Conservation (phyloP, 257 asterid genomes). For the Vinca minor region DNA sequence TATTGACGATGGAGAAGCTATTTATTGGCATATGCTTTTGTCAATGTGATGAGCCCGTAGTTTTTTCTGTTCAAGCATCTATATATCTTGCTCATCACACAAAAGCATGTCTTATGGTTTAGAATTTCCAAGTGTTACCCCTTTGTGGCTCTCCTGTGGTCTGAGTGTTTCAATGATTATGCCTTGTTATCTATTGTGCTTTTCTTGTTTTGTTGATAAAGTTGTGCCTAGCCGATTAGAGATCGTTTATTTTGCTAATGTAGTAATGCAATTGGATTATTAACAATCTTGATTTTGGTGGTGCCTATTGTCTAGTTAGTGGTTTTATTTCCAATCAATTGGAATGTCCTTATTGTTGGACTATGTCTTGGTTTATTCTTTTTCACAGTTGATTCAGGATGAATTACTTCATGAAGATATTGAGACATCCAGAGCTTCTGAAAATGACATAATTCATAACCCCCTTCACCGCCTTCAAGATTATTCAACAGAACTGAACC, state of each 20-base stretch:
- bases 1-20: not conserved
- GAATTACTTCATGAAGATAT: conserved; percentile 60
- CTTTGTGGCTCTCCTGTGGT: not conserved
- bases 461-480: conserved; percentile 64
- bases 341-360: not conserved
- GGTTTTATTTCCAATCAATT: not conserved
- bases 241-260: not conserved
- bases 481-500: conserved; percentile 29
- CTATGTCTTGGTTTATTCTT: not conserved
- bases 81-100: not conserved
- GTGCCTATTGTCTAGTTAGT: not conserved
- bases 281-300: not conserved
- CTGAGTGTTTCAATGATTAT: not conserved
- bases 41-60: not conserved
- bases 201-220: not conserved
- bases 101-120: not conserved
- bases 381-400: conserved; percentile 70
- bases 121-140: not conserved
- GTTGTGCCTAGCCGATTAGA: not conserved
- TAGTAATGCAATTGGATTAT: not conserved
- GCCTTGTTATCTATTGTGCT: not conserved
- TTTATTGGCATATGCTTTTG: not conserved
- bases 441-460: conserved; percentile 48
- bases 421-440: conserved; percentile 44
- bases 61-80: not conserved